Base-by-base conservation (phyloP, 768 basidiomycete genomes). In the Tephrocybe sp. region DNA sequence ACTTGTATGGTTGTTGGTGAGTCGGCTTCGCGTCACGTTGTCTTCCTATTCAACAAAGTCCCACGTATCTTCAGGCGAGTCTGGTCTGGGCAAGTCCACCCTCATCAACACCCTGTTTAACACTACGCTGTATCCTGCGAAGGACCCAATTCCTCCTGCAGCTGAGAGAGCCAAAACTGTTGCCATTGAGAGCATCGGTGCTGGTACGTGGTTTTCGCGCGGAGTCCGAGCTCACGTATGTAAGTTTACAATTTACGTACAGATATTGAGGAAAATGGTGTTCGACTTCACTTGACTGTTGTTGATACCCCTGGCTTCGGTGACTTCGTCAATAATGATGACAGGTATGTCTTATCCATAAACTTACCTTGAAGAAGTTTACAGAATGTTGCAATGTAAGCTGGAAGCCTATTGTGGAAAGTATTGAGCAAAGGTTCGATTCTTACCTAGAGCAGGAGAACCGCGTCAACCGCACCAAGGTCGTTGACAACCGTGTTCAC, bases 201-300 rank as follows among this genome's bases (percentile, higher is more conserved):
- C 97, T 58, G 96, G 96, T 96, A 63, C 61, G 79, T 77, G 48
- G 55, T 58, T 53, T 50, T 42, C 23, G 49, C 58, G 53, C 45
- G 53, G 44, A 57, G 60, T 45, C 51, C 39, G 39, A 45, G 44
- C 61, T n/a, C 59, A 62, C 59, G 51, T 63, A 62, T 60, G 48
- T 48, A 60, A 53, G 49, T 49, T 46, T 59, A 56, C 56, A 44
- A 34, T 59, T 68, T 65, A 59, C 61, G 60, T 66, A 54, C 69
- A 97, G 97, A 99, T 67, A 98, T 99, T 64, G 96, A 98, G 75
- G 97, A 99, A 76, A 96, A 89, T 53, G 96, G 95, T 52, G 97
- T 98, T 36, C 84, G 95, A 60, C 83, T 98, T 39, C 93, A 94
- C 65, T 74, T 99, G 50, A 98, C 94, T n/a, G 96, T 99, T 55